phyloP scores from a whole-genome alignment of 2,329 filamentous ascomycete genomes.

The Trichoderma polysporum region DNA sequence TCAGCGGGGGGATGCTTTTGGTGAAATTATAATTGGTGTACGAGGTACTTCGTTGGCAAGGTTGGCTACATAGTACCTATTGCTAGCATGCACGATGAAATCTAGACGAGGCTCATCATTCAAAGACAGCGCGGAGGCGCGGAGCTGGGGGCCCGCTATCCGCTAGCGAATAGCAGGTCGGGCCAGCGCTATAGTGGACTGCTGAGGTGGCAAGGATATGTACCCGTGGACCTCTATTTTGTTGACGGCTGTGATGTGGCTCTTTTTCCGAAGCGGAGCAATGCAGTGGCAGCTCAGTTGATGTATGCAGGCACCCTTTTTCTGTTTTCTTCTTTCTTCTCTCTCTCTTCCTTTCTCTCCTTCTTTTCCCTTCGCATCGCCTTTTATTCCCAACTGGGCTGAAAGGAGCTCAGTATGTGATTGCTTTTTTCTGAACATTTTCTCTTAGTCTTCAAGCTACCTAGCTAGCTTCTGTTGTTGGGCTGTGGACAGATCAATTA shows the following conservation, averaged over 20 bases:
- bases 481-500: not conserved
- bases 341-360: not conserved
- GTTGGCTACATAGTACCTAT: no score
- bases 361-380: not conserved
- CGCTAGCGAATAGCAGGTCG: constrained; percentile 12
- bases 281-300: not conserved
- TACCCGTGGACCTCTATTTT: no score
- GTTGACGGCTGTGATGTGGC: no score
- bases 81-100: constrained; percentile 12
- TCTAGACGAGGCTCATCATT: constrained; percentile 14
- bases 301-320: not conserved
- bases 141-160: constrained; percentile 12
- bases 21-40: not conserved
- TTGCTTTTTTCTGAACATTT: not conserved
- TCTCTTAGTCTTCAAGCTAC: no score
- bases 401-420: not conserved
- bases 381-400: not conserved
- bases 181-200: not conserved
- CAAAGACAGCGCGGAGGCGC: not conserved
- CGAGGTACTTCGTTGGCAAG: not conserved
- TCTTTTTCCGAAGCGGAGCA: not conserved
- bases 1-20: not conserved
- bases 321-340: not conserved
- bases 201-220: not conserved
- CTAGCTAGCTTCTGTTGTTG: no score